A percentile compares a stretch with the other conserved stretches of the same genome.
Evolutionary conservation across 2,329 filamentous ascomycete species (phyloP).

Genomic region (Colletotrichum paranaense): DNA sequence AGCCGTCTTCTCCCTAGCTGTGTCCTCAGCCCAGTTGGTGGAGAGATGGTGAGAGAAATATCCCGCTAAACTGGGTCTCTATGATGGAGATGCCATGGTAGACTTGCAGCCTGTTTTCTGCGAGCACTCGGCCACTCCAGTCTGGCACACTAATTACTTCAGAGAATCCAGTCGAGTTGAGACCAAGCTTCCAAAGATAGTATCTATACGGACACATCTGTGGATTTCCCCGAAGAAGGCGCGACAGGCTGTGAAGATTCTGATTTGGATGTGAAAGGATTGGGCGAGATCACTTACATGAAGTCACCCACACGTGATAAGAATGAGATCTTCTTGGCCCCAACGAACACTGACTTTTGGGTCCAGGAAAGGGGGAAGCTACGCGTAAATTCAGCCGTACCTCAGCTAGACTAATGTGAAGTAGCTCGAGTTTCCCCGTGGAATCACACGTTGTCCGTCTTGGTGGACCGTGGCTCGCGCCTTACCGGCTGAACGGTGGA

Average conservation of each 20-base stretch:
- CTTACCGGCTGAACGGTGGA: not conserved
- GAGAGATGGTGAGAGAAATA: not conserved
- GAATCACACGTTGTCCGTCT: not conserved
- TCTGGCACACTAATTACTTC: not conserved
- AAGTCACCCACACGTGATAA: not conserved
- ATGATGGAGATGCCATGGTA: not conserved
- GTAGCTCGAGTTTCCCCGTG: not conserved
- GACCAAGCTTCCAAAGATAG: not conserved
- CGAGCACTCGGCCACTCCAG: not conserved
- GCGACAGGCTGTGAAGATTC: not conserved
- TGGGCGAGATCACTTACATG: not conserved
- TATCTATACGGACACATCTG: not conserved
- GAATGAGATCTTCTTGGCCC: too few species aligned
- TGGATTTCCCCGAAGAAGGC: not conserved
- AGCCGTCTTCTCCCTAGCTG: not conserved
- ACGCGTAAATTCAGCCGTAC: not conserved
- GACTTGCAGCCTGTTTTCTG: not conserved
- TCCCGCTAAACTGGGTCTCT: not conserved
- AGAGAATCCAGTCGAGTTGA: not conserved
- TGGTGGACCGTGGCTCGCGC: not conserved
- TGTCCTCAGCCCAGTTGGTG: conserved; percentile 19
- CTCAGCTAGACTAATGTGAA: not conserved
- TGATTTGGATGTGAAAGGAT: not conserved
- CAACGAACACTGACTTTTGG: not conserved
- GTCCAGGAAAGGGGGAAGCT: too few species aligned